Evolutionary conservation across 495 filamentous ascomycete species (phyloP).

Genomic region (Penicilliopsis zonata): DNA sequence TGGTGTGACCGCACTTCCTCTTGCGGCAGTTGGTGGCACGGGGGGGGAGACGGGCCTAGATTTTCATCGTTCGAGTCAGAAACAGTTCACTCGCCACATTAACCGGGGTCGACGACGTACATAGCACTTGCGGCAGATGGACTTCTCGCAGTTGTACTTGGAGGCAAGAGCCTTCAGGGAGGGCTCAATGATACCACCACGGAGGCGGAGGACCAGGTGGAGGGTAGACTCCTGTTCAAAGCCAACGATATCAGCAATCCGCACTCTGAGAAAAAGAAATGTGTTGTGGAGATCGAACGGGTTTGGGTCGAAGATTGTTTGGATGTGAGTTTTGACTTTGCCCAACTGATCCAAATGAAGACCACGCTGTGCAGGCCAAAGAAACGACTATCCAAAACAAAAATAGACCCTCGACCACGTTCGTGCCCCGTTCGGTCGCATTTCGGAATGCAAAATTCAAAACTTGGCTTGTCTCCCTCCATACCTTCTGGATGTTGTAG

Average conservation of each 20-base stretch:
- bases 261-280: constrained; percentile 1
- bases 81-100: not conserved
- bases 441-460: not conserved
- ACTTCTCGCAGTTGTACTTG: constrained; percentile 99
- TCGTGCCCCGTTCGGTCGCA: no score
- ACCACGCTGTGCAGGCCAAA: no score
- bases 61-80: not conserved
- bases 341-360: no score
- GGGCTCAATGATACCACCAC: constrained; percentile 99
- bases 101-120: constrained; percentile 36
- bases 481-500: constrained; percentile 99
- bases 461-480: constrained; percentile 11
- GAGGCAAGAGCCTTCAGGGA: constrained; percentile 94
- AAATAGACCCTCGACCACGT: no score
- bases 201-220: constrained; percentile 97
- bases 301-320: no score
- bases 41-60: constrained; percentile 91
- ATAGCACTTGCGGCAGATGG: constrained; percentile 99
- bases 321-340: no score
- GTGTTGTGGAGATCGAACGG: no score
- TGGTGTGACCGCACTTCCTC: constrained; percentile 99
- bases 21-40: constrained; percentile 99
- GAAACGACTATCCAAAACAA: no score
- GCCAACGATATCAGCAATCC: constrained; percentile 13
- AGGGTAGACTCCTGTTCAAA: constrained; percentile 83